Percentiles rank a stretch among this genome's conserved stretches.
Conservation (phyloP, 2,329 filamentous ascomycete species). For the Beauveria asiatica region DNA sequence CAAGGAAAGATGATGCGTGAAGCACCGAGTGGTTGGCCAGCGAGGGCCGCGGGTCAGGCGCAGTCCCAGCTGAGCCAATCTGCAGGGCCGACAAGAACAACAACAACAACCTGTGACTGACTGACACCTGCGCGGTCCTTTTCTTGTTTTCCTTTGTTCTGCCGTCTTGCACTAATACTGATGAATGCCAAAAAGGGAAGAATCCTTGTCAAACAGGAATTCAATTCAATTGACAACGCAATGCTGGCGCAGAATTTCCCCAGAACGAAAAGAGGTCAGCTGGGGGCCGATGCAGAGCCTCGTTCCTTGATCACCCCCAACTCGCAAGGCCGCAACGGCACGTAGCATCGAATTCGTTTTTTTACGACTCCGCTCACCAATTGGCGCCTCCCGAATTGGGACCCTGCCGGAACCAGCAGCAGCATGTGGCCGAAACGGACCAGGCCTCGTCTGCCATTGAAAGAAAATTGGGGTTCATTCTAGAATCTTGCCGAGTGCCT, state of each 20-base stretch:
- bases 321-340: not conserved
- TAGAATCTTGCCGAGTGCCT: not conserved
- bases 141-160: not conserved
- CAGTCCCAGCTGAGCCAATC: not conserved
- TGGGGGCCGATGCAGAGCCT: constrained; percentile 1
- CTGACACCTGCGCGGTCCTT: not conserved
- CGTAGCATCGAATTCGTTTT: constrained; percentile 8
- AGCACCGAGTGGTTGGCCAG: not conserved
- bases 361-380: not conserved
- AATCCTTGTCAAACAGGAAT: too few species aligned
- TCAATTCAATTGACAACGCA: too few species aligned
- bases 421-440: not conserved
- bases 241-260: not conserved
- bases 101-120: not conserved
- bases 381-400: constrained; percentile 5
- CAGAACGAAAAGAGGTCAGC: not conserved
- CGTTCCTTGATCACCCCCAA: not conserved
- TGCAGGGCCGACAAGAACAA: not conserved
- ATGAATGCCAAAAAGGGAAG: not conserved
- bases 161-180: not conserved
- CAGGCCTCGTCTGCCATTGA: not conserved
- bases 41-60: constrained; percentile 14
- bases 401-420: not conserved
- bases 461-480: not conserved
- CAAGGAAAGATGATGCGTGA: too few species aligned